A percentile compares a stretch with the other conserved stretches of the same genome.
phyloP scores from a whole-genome alignment of 805 yeast genomes.

The Tetrapisispora fleetii region DNA sequence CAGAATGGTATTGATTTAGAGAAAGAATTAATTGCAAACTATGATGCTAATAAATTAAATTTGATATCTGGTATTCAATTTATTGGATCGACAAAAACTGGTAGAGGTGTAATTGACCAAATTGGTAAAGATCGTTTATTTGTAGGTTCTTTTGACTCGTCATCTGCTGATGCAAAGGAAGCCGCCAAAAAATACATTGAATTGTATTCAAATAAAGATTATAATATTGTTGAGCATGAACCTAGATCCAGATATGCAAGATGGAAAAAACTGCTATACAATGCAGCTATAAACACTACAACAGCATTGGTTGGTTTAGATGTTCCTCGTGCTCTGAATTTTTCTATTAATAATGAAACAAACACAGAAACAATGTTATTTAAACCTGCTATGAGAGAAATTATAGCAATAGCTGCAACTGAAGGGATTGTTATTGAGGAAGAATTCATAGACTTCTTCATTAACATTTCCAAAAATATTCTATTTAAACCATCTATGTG shows the following conservation, averaged over 20 bases:
- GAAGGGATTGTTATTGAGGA: slow-evolving; percentile 47
- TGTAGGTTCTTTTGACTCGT: slow-evolving; percentile 42
- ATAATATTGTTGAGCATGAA: slow-evolving; percentile 33
- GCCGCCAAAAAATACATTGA: slow-evolving; percentile 33
- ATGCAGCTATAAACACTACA: slow-evolving; percentile 52
- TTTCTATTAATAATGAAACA: slow-evolving; percentile 30
- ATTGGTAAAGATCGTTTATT: slow-evolving; percentile 40
- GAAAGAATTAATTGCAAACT: slow-evolving; percentile 41
- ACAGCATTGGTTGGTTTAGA: slow-evolving; percentile 50
- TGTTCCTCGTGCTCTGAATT: slow-evolving; percentile 39
- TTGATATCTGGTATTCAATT: slow-evolving; percentile 54
- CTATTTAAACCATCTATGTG: slow-evolving; percentile 62
- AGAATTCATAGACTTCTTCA: slow-evolving; percentile 37
- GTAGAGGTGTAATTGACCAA: slow-evolving; percentile 40
- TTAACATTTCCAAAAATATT: slow-evolving; percentile 43
- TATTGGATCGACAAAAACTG: slow-evolving; percentile 47
- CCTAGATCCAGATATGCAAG: slow-evolving; percentile 42
- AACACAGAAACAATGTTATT: slow-evolving; percentile 27
- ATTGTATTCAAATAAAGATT: slow-evolving; percentile 35
- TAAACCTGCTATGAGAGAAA: slow-evolving; percentile 56
- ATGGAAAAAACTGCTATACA: slow-evolving; percentile 58
- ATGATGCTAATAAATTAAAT: slow-evolving; percentile 28
- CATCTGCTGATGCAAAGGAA: slow-evolving; percentile 21
- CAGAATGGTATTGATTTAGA: slow-evolving; percentile 66
- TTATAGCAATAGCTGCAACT: slow-evolving; percentile 48